Base-by-base conservation (phyloP, 192 early-diverging fungal genomes). In the Coemansia sp. region DNA sequence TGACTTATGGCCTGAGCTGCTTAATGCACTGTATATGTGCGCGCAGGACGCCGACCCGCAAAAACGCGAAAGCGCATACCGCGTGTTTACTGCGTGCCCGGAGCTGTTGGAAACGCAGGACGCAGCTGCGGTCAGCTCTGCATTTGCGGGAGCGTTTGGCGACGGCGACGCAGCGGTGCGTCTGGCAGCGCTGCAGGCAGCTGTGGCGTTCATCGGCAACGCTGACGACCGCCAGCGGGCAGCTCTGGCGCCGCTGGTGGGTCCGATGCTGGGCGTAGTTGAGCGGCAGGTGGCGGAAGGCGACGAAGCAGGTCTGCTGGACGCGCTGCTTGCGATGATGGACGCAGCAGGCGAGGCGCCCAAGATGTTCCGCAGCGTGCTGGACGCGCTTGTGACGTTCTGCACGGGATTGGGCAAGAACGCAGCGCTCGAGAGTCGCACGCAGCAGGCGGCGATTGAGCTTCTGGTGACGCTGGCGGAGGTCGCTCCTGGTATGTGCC, bases 391-490 rank as follows among this genome's bases (percentile, higher is more conserved):
- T 19, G 67, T 96, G 11, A 63, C 85, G 17, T 95, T 95, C 65
- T 85, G 86, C 61, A 80, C 86, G 15, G 78, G 66, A 43, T 80
- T 97, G 47, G 87, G 91, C 73, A 88, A 87, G 71, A 91, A 93
- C 66, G 83, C 81, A 37, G 82, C 87, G 10, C 73, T 97, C 18
- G 94, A 94, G 62, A 82, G 85, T 47, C 82, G 83, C 23, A 93
- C 91, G 5, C 90, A 92, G 46, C 93, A 96, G 68, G 90, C 89
- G 27, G 91, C 93, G 30, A 67, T 97, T 22, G 98, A 99, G 78
- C 74, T 98, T 40, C 76, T 96, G 71, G 76, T 98, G 69, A 95
- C 95, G 38, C 71, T 99, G 58, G 82, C 90, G 22, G 98, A 99
- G 71, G 80, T 85, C 19, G 85, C 89, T 27, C 91, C 96, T 6